A percentile compares a stretch with the other conserved stretches of the same genome.
phyloP scores from a whole-genome alignment of 805 yeast genomes.

The Komagataella populi region DNA sequence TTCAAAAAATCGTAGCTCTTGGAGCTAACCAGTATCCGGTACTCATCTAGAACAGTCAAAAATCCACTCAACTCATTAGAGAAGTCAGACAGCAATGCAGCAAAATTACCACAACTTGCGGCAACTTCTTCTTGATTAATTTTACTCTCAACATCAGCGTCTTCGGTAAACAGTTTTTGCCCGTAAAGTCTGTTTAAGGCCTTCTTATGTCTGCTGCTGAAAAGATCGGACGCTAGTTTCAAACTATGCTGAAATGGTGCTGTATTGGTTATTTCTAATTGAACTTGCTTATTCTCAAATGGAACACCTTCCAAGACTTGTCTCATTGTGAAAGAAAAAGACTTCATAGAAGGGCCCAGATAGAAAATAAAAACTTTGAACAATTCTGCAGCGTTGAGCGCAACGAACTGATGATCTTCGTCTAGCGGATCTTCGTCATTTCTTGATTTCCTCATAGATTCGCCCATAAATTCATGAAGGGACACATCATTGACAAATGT shows the following conservation, averaged over 20 bases:
- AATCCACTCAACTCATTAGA: conserved; percentile 42
- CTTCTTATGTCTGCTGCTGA: conserved; percentile 37
- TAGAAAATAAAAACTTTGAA: conserved; percentile 55
- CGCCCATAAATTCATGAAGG: conserved; percentile 6
- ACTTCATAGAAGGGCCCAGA: conserved; percentile 61
- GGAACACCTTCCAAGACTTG: conserved; percentile 49
- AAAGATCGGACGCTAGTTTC: conserved; percentile 36
- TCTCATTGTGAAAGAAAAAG: conserved; percentile 49
- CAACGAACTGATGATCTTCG: conserved; percentile 9
- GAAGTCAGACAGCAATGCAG: conserved; percentile 48
- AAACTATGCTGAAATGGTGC: conserved; percentile 30
- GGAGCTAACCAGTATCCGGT: conserved; percentile 7
- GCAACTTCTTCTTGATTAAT: conserved; percentile 70
- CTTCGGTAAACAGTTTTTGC: conserved; percentile 34
- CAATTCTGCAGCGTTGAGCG: conserved; percentile 25
- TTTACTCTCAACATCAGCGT: conserved; percentile 22
- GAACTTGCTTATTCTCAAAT: conserved; percentile 21
- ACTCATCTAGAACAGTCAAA: conserved; percentile 28
- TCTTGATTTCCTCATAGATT: neutral
- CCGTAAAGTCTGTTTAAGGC: conserved; percentile 47
- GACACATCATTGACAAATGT: conserved; percentile 1
- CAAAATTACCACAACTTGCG: conserved; percentile 73
- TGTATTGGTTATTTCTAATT: conserved; percentile 6
- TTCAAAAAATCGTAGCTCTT: conserved; percentile 39
- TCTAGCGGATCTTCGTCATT: conserved; percentile 1